phyloP scores from a whole-genome alignment of 2,329 filamentous ascomycete species.

The Stagonosporopsis vannaccii region DNA sequence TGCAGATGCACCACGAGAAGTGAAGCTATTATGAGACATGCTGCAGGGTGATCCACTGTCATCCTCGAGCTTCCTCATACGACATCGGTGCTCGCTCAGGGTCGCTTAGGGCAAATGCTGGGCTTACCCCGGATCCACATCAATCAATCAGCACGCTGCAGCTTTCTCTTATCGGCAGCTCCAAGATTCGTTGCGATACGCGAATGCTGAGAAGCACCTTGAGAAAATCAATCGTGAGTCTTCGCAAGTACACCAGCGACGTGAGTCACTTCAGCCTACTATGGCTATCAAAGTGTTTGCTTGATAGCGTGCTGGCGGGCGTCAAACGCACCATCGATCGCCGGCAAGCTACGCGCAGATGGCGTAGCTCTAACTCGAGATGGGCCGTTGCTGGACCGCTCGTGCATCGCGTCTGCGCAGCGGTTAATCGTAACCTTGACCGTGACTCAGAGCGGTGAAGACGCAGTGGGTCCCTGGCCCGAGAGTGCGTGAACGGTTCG shows the following conservation, averaged over 20 bases:
- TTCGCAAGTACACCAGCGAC: background rate
- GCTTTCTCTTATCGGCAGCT: constrained; percentile 2
- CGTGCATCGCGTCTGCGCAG: constrained; percentile 19
- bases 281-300: background rate
- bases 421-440: constrained; percentile 7
- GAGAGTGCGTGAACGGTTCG: constrained; percentile 11
- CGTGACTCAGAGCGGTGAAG: constrained; percentile 32
- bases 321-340: constrained; percentile 13
- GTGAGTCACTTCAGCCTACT: background rate
- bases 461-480: constrained; percentile 14
- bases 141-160: constrained; percentile 9
- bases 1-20: constrained; percentile 18
- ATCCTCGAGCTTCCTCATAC: constrained; percentile 10
- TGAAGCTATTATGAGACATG: constrained; percentile 2
- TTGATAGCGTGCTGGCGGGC: constrained; percentile 8
- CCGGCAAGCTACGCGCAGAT: constrained; percentile 12
- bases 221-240: background rate
- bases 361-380: constrained; percentile 13
- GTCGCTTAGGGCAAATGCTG: constrained; percentile 13
- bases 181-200: constrained; percentile 2
- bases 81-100: background rate
- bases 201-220: constrained; percentile 1
- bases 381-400: constrained; percentile 16
- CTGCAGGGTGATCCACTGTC: constrained; percentile 6
- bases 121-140: constrained; percentile 19